These are phyloP conservation scores for Trametes cinnabarina DNA, from an alignment of 768 basidiomycete species.

Conservation along the genomic window DNA sequence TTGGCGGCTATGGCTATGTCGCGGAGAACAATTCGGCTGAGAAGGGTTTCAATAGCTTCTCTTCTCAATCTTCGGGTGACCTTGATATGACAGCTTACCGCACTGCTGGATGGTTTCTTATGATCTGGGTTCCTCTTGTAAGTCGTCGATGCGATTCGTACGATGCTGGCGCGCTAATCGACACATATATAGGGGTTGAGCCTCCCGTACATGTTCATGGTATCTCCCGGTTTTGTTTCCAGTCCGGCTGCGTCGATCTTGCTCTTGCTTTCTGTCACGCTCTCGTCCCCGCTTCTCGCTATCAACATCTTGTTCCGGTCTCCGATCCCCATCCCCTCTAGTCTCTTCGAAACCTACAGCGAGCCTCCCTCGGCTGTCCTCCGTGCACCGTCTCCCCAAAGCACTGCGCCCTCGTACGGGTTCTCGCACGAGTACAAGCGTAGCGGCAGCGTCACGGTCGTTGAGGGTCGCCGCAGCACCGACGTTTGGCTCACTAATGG, in stretches of 20 bases:
- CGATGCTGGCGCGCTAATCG: neutral
- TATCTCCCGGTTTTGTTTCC: constrained; percentile 40
- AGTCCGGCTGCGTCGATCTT: constrained; percentile 46
- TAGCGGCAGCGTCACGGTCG: constrained; percentile 59
- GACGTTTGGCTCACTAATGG: constrained; percentile 75
- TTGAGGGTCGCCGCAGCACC: constrained; percentile 68
- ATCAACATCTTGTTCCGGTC: constrained; percentile 58
- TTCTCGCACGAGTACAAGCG: constrained; percentile 61
- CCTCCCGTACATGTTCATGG: constrained; percentile 55
- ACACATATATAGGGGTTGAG: constrained; percentile 47
- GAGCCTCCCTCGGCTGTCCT: constrained; percentile 42
- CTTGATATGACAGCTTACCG: constrained; percentile 56
- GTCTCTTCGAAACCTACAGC: constrained; percentile 54
- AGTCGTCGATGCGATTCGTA: too few relatives aligned
- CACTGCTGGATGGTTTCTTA: constrained; percentile 60
- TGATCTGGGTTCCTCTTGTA: constrained; percentile 70
- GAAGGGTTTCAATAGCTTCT: constrained; percentile 49
- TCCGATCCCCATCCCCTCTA: constrained; percentile 64
- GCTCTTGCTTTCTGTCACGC: constrained; percentile 60
- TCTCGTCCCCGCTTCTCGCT: constrained; percentile 66
- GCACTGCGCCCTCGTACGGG: constrained; percentile 38
- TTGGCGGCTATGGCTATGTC: constrained; percentile 69
- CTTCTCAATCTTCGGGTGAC: constrained; percentile 42
- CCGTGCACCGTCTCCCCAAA: constrained; percentile 44
- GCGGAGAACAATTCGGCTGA: constrained; percentile 46